phyloP scores from a whole-genome alignment of 768 basidiomycete genomes.

The Hemileccinum rubropunctum region DNA sequence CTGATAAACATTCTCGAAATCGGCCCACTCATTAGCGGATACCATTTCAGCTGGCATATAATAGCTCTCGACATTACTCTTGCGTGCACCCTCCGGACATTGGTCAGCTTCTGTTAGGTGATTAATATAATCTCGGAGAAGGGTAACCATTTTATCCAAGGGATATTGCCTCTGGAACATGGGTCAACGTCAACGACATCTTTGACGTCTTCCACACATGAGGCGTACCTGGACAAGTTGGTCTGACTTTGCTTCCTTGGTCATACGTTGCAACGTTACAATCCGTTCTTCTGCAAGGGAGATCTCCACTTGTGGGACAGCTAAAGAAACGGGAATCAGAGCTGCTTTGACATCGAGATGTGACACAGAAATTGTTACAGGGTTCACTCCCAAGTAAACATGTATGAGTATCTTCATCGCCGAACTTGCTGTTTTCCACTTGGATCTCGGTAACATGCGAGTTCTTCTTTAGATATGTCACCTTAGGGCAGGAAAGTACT shows the following conservation, averaged over 20 bases:
- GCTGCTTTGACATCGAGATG: neutral
- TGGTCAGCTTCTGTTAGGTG: slow-evolving; percentile 49
- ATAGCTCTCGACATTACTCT: slow-evolving; percentile 46
- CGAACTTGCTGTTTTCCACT: slow-evolving; percentile 71
- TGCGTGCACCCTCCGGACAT: slow-evolving; percentile 28
- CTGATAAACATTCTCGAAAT: slow-evolving; percentile 90
- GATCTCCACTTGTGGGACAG: slow-evolving; percentile 65
- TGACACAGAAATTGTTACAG: slow-evolving; percentile 41
- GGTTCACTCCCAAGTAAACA: slow-evolving; percentile 75
- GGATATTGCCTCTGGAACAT: slow-evolving; percentile 24
- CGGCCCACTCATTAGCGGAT: slow-evolving; percentile 67
- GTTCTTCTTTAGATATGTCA: slow-evolving; percentile 75
- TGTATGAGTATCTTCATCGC: slow-evolving; percentile 75
- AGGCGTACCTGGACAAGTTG: slow-evolving; percentile 16
- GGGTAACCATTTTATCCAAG: slow-evolving; percentile 48
- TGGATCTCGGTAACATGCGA: slow-evolving; percentile 40
- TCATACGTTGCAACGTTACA: slow-evolving; percentile 39
- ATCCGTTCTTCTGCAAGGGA: slow-evolving; percentile 55
- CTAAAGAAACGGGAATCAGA: slow-evolving; percentile 31
- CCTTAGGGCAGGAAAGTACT: slow-evolving; percentile 73
- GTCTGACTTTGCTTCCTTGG: slow-evolving; percentile 9
- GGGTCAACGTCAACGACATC: slow-evolving; percentile 11
- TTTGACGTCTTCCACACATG: neutral
- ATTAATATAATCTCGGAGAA: slow-evolving; percentile 60
- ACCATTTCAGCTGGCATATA: slow-evolving; percentile 67